Evolutionary conservation across 2,329 filamentous ascomycete species (phyloP), one percentile per base, ranked within the genome.

Genomic region (Neonectria hederae): DNA sequence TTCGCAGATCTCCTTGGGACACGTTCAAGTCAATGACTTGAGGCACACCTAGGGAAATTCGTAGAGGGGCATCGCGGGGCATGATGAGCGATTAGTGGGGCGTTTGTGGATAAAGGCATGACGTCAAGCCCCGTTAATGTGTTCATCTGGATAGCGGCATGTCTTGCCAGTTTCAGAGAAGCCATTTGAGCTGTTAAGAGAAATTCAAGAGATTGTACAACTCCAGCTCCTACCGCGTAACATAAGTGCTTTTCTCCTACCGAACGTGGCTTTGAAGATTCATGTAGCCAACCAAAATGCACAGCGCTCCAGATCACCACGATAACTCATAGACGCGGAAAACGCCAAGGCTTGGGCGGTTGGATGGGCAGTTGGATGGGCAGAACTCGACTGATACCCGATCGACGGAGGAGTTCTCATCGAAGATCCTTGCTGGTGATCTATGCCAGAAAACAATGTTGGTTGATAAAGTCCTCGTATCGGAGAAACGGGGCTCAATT

Each of bases 11-110:
- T 19, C 46, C 58, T 48, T 19, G 19, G 45, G 26, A 59, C 65
- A 65, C 63, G 40, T 60, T 38, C 35, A 42, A 28, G 43, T 22
- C 28, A 26, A 53, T 30, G 61, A 46, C 28, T 55, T 65, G 61
- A 62, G 52, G 49, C 56, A 51, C 62, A 60, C 51, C 61, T 53
- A 32, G 63, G 54, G 26, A 49, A 56, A 28, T 43, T 48, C 22
- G 66, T 74, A 68, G 72, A 72, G 72, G 72, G 72, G 71, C 67
- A 73, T 40, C 69, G 73, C 65, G 72, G 73, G 73, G 72, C 71
- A 67, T 42, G 38, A 64, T 71, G 61, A 59, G 63, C 55, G 35
- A 54, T 67, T 60, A 61, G 69, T 72, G 71, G 72, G 64, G 60
- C 35, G 38, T 21, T 67, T 48, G 59, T 61, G 64, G 66, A 68